These are phyloP conservation scores for Penicillium sp. DNA, from an alignment of 2,329 filamentous ascomycete species.

Conservation along the genomic window DNA sequence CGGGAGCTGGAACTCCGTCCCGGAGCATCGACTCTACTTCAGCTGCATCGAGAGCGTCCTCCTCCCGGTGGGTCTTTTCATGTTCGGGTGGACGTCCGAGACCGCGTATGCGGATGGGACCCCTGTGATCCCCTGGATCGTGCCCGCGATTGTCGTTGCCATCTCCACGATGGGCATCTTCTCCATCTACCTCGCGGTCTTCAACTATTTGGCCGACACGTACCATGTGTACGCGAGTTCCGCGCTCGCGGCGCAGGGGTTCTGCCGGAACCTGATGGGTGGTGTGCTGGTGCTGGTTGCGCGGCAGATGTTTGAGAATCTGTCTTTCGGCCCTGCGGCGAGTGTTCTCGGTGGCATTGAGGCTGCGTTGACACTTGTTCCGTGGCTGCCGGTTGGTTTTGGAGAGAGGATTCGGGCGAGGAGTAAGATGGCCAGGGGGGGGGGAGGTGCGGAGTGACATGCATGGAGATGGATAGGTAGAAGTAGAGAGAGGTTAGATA, in stretches of 20 bases:
- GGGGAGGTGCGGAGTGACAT: constrained; percentile 2
- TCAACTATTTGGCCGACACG: constrained; percentile 87
- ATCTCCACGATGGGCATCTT: constrained; percentile 84
- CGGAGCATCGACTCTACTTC: constrained; percentile 80
- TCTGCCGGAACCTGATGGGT: constrained; percentile 81
- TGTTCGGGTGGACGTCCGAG: constrained; percentile 73
- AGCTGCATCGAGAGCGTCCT: constrained; percentile 76
- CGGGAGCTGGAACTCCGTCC: constrained; percentile 54
- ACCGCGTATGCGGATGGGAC: constrained; percentile 39
- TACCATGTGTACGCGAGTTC: constrained; percentile 83
- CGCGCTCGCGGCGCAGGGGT: constrained; percentile 82
- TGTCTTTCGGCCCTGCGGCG: constrained; percentile 70
- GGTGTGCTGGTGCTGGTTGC: constrained; percentile 82
- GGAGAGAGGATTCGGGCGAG: constrained; percentile 75
- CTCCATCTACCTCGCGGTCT: constrained; percentile 80
- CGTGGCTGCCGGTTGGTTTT: constrained; percentile 82
- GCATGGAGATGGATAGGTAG: too few species aligned
- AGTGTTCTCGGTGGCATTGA: constrained; percentile 79
- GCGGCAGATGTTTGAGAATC: constrained; percentile 69
- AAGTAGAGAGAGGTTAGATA: too few species aligned
- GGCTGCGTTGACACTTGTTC: constrained; percentile 73
- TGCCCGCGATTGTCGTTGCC: constrained; percentile 70
- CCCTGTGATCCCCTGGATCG: constrained; percentile 72
- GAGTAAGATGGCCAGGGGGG: constrained; percentile 74
- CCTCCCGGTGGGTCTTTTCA: constrained; percentile 79